Conservation (phyloP, 306 rosid genomes). For the Ceratonia siliqua region DNA sequence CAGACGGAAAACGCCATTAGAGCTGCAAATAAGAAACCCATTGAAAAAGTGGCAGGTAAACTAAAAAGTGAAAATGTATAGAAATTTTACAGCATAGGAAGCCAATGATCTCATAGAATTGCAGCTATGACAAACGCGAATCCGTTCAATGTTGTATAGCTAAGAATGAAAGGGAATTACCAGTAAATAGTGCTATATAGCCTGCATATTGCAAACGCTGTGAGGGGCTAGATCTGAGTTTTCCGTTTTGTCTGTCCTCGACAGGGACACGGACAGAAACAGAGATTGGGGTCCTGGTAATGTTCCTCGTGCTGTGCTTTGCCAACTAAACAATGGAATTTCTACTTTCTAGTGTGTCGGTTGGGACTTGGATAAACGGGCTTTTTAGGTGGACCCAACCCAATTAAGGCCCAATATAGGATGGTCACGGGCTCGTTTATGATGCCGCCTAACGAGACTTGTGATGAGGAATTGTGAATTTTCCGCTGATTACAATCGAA, state of each 20-base stretch:
- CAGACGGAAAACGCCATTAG: not conserved
- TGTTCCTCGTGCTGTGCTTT: not conserved
- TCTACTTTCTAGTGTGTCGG: conserved; percentile 33
- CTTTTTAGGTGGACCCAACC: not conserved
- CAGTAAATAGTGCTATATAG: conserved; percentile 26
- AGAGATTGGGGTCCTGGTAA: not conserved
- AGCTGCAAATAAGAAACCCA: not conserved
- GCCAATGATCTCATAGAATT: not conserved
- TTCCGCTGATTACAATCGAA: not conserved
- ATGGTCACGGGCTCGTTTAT: not conserved
- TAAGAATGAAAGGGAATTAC: conserved; percentile 28
- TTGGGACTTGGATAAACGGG: not conserved
- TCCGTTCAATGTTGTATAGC: not conserved
- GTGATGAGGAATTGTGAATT: not conserved
- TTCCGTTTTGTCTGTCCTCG: not conserved
- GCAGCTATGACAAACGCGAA: not conserved
- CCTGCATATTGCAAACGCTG: conserved; percentile 28
- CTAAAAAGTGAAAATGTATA: not conserved
- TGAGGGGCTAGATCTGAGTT: conserved; percentile 38
- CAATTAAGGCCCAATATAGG: not conserved
- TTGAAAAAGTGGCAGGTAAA: not conserved
- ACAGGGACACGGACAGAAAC: not conserved
- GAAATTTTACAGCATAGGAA: not conserved
- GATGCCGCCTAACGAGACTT: conserved; percentile 12
- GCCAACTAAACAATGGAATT: not conserved